These are phyloP conservation scores for Arachnopeziza araneosa DNA, from an alignment of 2,329 filamentous ascomycete genomes.

Conservation along the genomic window DNA sequence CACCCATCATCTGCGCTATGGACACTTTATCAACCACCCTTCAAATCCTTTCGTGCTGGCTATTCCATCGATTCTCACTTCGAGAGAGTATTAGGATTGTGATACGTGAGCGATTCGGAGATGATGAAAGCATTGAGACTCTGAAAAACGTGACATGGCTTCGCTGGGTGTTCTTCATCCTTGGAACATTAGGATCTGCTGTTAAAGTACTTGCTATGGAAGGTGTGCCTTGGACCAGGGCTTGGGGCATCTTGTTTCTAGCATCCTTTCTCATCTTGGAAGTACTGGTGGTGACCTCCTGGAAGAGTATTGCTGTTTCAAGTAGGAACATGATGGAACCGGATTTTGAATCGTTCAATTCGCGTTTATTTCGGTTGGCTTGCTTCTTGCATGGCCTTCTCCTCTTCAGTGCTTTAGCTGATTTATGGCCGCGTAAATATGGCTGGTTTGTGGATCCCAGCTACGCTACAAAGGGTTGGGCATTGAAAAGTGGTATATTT, in stretches of 20 bases:
- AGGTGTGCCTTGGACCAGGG: constrained; percentile 10
- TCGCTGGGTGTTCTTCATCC: constrained; percentile 13
- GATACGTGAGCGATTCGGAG: neutral
- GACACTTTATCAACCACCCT: constrained; percentile 8
- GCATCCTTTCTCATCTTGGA: constrained; percentile 8
- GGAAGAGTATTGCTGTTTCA: too few relatives aligned
- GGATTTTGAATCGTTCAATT: too few relatives aligned
- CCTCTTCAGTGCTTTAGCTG: too few relatives aligned
- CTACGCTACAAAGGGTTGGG: too few relatives aligned
- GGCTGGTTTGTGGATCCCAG: too few relatives aligned
- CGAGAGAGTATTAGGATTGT: neutral
- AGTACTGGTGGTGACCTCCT: neutral
- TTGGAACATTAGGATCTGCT: constrained; percentile 8
- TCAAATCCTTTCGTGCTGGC: neutral
- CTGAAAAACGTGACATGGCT: constrained; percentile 3
- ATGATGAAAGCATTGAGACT: neutral
- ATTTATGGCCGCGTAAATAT: too few relatives aligned
- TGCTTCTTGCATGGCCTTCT: too few relatives aligned
- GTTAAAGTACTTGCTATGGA: constrained; percentile 16
- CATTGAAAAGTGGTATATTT: neutral
- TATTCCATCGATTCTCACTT: constrained; percentile 3
- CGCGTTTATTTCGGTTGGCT: too few relatives aligned
- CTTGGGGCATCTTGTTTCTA: constrained; percentile 12
- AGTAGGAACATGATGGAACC: too few relatives aligned
- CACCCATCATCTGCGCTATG: constrained; percentile 10